Evolutionary conservation across 352 stramenopile genomes (phyloP).

Genomic region (Plasmopara halstedii): DNA sequence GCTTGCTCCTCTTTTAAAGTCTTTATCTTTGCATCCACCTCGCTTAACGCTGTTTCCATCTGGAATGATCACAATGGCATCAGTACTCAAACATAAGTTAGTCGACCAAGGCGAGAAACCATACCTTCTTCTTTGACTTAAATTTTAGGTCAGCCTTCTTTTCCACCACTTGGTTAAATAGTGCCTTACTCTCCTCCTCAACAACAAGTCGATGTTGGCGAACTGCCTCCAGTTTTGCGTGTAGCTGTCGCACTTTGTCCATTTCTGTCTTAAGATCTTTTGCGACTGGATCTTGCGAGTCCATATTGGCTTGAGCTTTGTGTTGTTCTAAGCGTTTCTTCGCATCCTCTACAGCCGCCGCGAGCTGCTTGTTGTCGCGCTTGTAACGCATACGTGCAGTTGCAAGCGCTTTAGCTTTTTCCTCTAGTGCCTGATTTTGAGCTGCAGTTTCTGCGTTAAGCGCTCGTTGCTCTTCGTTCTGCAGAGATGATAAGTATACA

Average conservation of each 20-base stretch:
- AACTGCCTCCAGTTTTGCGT: conserved; percentile 79
- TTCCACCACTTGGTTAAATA: conserved; percentile 86
- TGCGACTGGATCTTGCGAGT: conserved; percentile 65
- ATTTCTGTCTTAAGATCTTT: conserved; percentile 82
- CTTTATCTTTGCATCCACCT: conserved; percentile 76
- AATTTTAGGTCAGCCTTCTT: conserved; percentile 87
- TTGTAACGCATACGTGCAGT: conserved; percentile 87
- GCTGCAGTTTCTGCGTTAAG: conserved; percentile 78
- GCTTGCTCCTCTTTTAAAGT: conserved; percentile 77
- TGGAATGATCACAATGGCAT: conserved; percentile 14
- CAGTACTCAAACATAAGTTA: neutral
- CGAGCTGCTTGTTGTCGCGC: conserved; percentile 79
- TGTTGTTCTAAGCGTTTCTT: conserved; percentile 80
- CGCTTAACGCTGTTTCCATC: conserved; percentile 74
- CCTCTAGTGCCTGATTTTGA: conserved; percentile 78
- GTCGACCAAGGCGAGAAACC: neutral
- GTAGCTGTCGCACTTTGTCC: conserved; percentile 76
- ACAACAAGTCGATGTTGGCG: conserved; percentile 79
- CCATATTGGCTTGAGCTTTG: conserved; percentile 64
- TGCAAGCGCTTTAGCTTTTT: conserved; percentile 81
- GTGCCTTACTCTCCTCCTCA: conserved; percentile 83
- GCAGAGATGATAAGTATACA: neutral
- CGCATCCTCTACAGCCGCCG: conserved; percentile 61
- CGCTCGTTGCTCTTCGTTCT: conserved; percentile 85
- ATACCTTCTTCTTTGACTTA: conserved; percentile 84